Conservation (phyloP, 2,329 filamentous ascomycete species). For the Monosporascus sp. region DNA sequence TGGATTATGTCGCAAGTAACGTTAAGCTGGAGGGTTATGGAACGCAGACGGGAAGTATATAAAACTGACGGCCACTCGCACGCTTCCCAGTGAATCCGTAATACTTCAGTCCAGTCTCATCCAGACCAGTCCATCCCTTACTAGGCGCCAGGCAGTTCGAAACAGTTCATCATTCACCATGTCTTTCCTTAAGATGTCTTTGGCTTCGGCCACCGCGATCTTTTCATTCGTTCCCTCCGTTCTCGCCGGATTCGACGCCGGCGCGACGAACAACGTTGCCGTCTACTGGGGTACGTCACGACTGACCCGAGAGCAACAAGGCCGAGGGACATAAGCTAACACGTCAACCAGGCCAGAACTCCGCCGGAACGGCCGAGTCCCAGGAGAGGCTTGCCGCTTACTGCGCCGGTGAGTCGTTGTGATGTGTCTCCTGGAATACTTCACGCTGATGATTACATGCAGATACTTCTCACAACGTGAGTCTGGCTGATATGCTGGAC, state of each 20-base stretch:
- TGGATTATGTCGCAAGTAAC: neutral
- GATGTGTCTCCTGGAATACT: neutral
- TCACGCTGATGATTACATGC: slow-evolving; percentile 10
- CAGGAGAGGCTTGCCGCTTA: slow-evolving; percentile 55
- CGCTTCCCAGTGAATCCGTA: neutral
- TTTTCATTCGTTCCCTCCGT: slow-evolving; percentile 21
- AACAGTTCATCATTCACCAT: slow-evolving; percentile 8
- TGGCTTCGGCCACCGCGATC: slow-evolving; percentile 20
- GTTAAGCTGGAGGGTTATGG: neutral
- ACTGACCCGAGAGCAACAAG: neutral
- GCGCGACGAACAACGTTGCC: slow-evolving; percentile 48
- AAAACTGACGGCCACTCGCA: neutral
- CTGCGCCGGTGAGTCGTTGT: slow-evolving; percentile 45
- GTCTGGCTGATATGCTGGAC: slow-evolving; percentile 5
- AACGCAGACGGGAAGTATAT: neutral
- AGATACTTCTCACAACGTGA: slow-evolving; percentile 43
- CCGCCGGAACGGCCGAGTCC: slow-evolving; percentile 39
- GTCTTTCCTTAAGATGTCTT: slow-evolving; percentile 13
- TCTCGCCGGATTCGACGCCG: slow-evolving; percentile 38
- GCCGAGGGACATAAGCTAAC: slow-evolving; percentile 5
- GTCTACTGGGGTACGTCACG: slow-evolving; percentile 57
- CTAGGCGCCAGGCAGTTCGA: neutral
- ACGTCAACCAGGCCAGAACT: slow-evolving; percentile 49
- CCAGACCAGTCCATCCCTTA: neutral
- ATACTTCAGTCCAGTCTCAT: neutral